These are phyloP conservation scores for Uronychia binucleata DNA, from an alignment of 73 alveolate genomes.

Conservation along the genomic window DNA sequence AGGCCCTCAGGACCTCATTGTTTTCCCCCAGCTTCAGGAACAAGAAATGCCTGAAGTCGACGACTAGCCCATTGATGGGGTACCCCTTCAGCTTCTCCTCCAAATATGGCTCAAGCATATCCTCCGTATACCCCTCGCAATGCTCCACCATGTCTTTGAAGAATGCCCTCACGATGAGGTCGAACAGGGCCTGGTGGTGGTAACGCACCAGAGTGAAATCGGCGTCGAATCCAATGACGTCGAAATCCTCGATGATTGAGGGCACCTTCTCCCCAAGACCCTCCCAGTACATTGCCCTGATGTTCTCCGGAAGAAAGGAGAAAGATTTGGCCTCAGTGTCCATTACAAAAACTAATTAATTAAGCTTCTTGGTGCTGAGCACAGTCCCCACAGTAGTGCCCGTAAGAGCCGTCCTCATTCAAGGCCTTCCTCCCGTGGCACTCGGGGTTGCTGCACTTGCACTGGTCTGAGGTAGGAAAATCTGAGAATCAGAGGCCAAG, in stretches of 20 bases:
- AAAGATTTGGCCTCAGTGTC: not conserved
- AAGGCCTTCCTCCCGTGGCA: not conserved
- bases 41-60: slow-evolving; percentile 28
- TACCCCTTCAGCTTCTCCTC: not conserved
- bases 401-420: not conserved
- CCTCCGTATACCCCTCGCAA: slow-evolving; percentile 38
- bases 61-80: slow-evolving; percentile 40
- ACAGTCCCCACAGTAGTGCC: not conserved
- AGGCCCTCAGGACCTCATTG: slow-evolving; percentile 34
- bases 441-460: not conserved
- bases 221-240: slow-evolving; percentile 55
- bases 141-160: slow-evolving; percentile 16
- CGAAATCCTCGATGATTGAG: slow-evolving; percentile 32
- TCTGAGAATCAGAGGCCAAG: not conserved
- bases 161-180: not conserved
- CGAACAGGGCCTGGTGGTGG: not conserved
- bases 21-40: slow-evolving; percentile 39
- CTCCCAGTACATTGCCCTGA: not conserved
- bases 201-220: slow-evolving; percentile 55
- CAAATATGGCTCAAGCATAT: not conserved
- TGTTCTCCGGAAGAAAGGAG: not conserved
- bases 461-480: not conserved
- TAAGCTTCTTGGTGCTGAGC: not conserved
- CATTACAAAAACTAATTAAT: not conserved
- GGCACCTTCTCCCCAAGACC: slow-evolving; percentile 1